Evolutionary conservation across 2,329 filamentous ascomycete species (phyloP).

Genomic region (Colletotrichum sp.): DNA sequence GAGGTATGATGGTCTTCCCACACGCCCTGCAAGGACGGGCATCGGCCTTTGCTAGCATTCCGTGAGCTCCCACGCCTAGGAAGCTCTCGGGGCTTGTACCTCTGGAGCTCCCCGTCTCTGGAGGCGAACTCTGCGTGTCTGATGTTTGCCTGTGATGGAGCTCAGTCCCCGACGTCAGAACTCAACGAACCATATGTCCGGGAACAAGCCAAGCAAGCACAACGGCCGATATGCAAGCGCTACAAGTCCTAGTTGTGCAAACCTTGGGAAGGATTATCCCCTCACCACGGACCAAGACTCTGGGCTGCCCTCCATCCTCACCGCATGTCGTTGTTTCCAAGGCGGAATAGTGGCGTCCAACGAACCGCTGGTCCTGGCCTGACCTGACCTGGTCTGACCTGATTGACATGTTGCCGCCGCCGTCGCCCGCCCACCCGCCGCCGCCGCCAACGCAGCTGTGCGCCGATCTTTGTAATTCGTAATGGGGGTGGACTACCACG

Average conservation of each 20-base stretch:
- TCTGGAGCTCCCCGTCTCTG: neutral
- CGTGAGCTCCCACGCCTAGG: neutral
- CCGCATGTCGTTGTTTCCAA: neutral
- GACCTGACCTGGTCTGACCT: neutral
- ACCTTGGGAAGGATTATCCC: neutral
- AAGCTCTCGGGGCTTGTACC: conserved; percentile 3
- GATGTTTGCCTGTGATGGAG: neutral
- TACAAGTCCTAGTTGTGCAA: neutral
- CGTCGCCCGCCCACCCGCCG: neutral
- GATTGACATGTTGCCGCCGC: conserved; percentile 14
- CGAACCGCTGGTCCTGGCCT: neutral
- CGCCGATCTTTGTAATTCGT: neutral
- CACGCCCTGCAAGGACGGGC: conserved; percentile 12
- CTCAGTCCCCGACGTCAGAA: conserved; percentile 4
- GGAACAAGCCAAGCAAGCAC: neutral
- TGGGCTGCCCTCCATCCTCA: neutral
- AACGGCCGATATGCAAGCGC: neutral
- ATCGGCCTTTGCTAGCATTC: conserved; percentile 12
- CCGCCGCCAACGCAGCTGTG: neutral
- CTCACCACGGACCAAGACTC: conserved; percentile 5
- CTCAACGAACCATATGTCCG: conserved; percentile 4
- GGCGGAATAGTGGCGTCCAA: neutral
- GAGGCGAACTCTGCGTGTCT: conserved; percentile 3
- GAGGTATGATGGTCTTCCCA: neutral
- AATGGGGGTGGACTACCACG: neutral